Evolutionary conservation across 2,329 filamentous ascomycete species (phyloP), one percentile per base, ranked within the genome.

Genomic region (Penicillium sp.): DNA sequence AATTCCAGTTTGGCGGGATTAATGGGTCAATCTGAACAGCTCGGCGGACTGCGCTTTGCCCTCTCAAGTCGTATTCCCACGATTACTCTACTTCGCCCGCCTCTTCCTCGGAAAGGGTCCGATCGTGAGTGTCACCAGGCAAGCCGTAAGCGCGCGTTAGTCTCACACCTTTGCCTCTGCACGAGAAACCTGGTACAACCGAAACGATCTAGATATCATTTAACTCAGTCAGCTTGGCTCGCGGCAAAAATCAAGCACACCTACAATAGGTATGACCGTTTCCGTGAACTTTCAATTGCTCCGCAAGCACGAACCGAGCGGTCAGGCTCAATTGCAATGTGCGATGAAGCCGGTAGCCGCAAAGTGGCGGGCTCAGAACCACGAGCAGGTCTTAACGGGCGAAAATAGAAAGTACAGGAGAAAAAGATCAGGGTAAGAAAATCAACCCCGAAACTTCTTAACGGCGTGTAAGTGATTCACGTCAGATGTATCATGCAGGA

Each of bases 1-100:
- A 83, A 81, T 81, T 86, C 87, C 87, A 90, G 85, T 77, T 89
- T 90, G 84, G 75, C 80, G 76, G 74, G 53, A 49, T 30, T 62
- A 21, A 52, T 13, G 7, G 50, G 21, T 9, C 15, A 30, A 49
- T 19, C 46, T 51, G 6, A 29, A 58, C 35, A 51, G 21, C 56
- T 26, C 47, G 45, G 23, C 7, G n/a, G 7, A 58, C 13, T 31
- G 51, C 35, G 5, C 47, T 55, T 47, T 49, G 29, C 26, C 46
- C 52, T 49, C 41, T 47, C 29, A 21, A 30, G 31, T 31, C 19
- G 11, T 19, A 38, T 17, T n/a, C 2, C 17, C 21, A 54, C 30
- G 49, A 29, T 4, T 55, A 41, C 13, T 26, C 26, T 30, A 53
- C 21, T 52, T 47, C 52, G 38, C 54, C 29, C 53, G 19, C 50